Evolutionary conservation across 768 basidiomycete species (phyloP).

Genomic region (Hypholoma fasciculare): DNA sequence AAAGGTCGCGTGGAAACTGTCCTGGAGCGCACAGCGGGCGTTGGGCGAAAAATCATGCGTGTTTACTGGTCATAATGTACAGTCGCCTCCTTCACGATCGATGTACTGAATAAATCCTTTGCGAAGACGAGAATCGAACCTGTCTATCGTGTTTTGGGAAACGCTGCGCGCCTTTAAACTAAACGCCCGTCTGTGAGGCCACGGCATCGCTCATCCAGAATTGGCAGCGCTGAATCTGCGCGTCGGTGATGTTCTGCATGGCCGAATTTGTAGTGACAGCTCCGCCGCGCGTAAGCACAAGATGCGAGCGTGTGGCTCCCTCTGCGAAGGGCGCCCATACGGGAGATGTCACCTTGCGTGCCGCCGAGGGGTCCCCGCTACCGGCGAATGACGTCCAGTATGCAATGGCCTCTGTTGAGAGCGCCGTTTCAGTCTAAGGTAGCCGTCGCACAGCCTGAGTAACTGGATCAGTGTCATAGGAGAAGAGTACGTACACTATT

Average conservation of each 20-base stretch:
- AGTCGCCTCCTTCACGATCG: neutral
- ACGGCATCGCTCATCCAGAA: slow-evolving; percentile 44
- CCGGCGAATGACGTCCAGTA: slow-evolving; percentile 46
- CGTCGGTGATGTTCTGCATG: slow-evolving; percentile 29
- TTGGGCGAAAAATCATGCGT: slow-evolving; percentile 51
- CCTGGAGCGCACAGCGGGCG: slow-evolving; percentile 66
- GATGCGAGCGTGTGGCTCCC: slow-evolving; percentile 12
- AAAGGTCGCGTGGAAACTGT: slow-evolving; percentile 47
- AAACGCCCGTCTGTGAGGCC: slow-evolving; percentile 31
- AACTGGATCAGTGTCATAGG: neutral
- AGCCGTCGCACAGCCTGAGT: neutral
- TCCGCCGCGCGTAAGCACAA: slow-evolving; percentile 26
- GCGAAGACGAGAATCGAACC: too few relatives aligned
- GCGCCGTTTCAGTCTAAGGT: slow-evolving; percentile 32
- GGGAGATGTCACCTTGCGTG: slow-evolving; percentile 22
- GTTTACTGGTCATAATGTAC: slow-evolving; percentile 15
- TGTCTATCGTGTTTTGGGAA: too few relatives aligned
- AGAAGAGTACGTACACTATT: slow-evolving; percentile 27
- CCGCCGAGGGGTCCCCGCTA: slow-evolving; percentile 26
- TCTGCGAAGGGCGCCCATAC: slow-evolving; percentile 24
- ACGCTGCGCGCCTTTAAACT: neutral
- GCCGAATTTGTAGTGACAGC: slow-evolving; percentile 22
- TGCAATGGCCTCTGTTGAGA: slow-evolving; percentile 39
- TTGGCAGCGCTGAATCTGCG: slow-evolving; percentile 33
- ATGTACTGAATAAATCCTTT: neutral